Base-by-base conservation (phyloP, 768 basidiomycete species). In the Auriscalpium microsporum region DNA sequence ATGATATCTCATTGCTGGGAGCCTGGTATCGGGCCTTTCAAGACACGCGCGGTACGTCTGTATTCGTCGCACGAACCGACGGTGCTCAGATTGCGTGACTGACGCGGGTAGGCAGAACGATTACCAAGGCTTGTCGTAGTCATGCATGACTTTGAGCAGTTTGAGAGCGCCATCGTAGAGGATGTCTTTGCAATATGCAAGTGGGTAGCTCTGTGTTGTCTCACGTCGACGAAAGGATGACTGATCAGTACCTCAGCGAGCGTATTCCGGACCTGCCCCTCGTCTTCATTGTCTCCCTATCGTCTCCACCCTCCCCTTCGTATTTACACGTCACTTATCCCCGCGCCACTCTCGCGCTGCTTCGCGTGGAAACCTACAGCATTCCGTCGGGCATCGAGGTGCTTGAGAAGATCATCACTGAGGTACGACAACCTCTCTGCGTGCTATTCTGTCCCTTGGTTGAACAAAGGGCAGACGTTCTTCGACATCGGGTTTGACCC, bases 161-260 rank as follows among this genome's bases (percentile, higher is more conserved):
- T 87, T 49, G 86, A 87, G 54, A 69, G 79, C 0, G 53, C 59
- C 2, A 75, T 90, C 2, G 66, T 90, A 48, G 80, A 84, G 62
- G 87, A 90, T 61, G 62, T 89, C 16, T 79, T 89, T 44, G 77
- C 84, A 52, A 82, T 90, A 37, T 86, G 78, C 73, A 87, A 84
- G 87, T 83, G 58, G 34, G 65, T 48, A 11, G 19, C 13, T 34
- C 36, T 11, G 37, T 45, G n/a, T 19, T 23, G 11, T 45, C 28
- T 28, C 28, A 28, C 28, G 28, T 28, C 28, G 28, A 28, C 14
- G 6, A 34, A 13, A 42, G n/a, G 37, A 38, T 48, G 38, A 40
- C 35, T 46, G 40, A 44, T 8, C 17, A n/a, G 44, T n/a, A 5
- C 34, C 11, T 1, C 33, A 90, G 87, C 60, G 71, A 75, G 48